Base-by-base conservation (phyloP, 768 basidiomycete genomes). In the Kwoniella newhampshirensis region DNA sequence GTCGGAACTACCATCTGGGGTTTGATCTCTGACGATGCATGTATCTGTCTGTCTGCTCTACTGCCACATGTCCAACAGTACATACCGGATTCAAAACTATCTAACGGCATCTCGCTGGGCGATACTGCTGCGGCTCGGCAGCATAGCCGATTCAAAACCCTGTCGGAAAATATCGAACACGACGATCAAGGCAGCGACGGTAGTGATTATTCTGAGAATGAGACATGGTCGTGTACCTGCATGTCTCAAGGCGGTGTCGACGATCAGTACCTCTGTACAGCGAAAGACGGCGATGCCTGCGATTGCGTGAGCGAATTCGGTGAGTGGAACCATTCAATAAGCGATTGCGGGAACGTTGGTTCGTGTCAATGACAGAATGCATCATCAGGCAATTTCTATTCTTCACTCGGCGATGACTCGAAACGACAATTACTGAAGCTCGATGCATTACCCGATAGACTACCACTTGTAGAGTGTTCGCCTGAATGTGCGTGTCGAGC, bases 401-500 rank as follows among this genome's bases (percentile, higher is more conserved):
- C 44, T 26, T 12, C 30, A 32, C 54, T 43, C 1, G 11, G 37
- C 23, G 11, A 35, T 28, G 36, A n/a, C 18, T 30, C 13, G 4
- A 21, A 40, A 17, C 52, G 52, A 20, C 28, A 39, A 20, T 12
- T 48, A n/a, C 57, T 75, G 21, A 28, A 66, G 2, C 60, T 77
- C 12, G 60, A 75, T 26, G 71, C 68, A 5, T 35, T 76, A 25
- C 75, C 75, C 1, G 57, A 67, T 1, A 60, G 58, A 12, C 59
- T 70, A 18, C 74, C 77, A 4, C 57, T 77, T 13, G 74, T 75
- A 23, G 77, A 77, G 56, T 77, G 77, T 52, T 57, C 66, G 2
- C 53, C 67, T 1, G 17, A 25, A 1, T 77, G 77, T 44, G 18
- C 47, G 1, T 77, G 77, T 46, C 32, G 13, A 1, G 26, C n/a